These are phyloP conservation scores for Trichoderma orchidacearum DNA, from an alignment of 495 filamentous ascomycete species.

Conservation along the genomic window DNA sequence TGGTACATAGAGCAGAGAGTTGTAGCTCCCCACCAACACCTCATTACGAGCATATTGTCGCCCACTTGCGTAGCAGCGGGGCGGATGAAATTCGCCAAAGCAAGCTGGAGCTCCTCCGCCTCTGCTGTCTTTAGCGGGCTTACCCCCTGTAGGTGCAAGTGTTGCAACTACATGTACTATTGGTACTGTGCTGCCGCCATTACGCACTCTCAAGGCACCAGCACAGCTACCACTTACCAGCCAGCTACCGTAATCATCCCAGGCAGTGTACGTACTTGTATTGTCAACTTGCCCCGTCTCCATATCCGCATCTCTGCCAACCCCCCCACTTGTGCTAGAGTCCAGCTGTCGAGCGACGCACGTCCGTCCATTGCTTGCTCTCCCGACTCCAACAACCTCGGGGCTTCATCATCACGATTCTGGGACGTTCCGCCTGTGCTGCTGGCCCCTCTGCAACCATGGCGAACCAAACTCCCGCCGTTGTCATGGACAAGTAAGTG, in stretches of 20 bases:
- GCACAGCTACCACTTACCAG: no score
- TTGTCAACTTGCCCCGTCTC: no score
- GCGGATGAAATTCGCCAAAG: background rate
- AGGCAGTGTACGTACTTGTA: background rate
- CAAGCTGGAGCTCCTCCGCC: background rate
- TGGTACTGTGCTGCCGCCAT: no score
- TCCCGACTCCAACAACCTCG: background rate
- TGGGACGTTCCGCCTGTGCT: background rate
- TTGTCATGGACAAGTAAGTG: slow-evolving; percentile 99
- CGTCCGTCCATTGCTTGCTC: background rate
- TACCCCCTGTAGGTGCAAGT: background rate
- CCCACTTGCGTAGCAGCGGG: background rate
- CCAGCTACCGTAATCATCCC: no score
- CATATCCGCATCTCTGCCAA: background rate
- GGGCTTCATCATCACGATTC: background rate
- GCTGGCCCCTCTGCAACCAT: slow-evolving; percentile 29
- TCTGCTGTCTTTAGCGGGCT: background rate
- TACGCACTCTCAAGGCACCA: no score
- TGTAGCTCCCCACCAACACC: background rate
- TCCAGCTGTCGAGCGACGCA: slow-evolving; percentile 1
- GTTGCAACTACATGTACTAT: background rate
- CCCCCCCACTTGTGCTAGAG: background rate
- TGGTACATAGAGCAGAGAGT: no score
- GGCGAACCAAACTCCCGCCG: slow-evolving; percentile 96
- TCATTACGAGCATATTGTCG: background rate